Conservation (phyloP, 371 early-diverging fungal species). For the Fennellomyces sp. region DNA sequence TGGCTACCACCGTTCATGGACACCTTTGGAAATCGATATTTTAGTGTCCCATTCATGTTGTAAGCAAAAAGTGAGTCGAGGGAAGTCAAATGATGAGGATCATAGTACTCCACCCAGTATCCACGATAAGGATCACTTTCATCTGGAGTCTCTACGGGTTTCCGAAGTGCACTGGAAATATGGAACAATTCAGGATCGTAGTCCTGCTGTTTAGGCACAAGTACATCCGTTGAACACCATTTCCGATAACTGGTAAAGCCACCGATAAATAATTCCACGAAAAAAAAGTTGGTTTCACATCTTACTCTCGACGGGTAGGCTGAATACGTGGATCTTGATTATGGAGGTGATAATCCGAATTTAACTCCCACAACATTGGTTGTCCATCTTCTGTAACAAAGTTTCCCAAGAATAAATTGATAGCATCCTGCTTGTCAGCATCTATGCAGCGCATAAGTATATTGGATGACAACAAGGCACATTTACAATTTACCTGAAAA, state of each 20-base stretch:
- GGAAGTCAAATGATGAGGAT: conserved; percentile 72
- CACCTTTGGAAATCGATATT: conserved; percentile 52
- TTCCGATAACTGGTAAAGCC: conserved; percentile 54
- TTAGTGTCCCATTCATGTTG: conserved; percentile 84
- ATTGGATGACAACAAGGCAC: neutral
- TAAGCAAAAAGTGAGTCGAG: conserved; percentile 77
- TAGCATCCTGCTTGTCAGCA: conserved; percentile 95
- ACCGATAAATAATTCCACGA: neutral
- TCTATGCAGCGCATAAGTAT: conserved; percentile 48
- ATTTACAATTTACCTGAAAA: conserved; percentile 71
- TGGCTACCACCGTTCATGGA: conserved; percentile 4
- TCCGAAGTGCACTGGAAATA: conserved; percentile 31
- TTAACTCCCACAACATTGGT: conserved; percentile 83
- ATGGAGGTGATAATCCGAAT: conserved; percentile 83
- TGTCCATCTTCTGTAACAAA: conserved; percentile 59
- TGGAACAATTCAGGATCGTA: conserved; percentile 19
- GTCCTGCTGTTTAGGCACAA: conserved; percentile 32
- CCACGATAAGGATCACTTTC: conserved; percentile 48
- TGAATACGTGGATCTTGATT: conserved; percentile 63
- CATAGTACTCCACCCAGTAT: conserved; percentile 84
- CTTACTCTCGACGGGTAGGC: conserved; percentile 51
- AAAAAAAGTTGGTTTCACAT: neutral
- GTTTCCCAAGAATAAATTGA: conserved; percentile 92
- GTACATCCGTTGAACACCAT: conserved; percentile 60
- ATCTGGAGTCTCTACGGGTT: conserved; percentile 31